Evolutionary conservation across 768 basidiomycete species (phyloP), one percentile per base, ranked within the genome.

Genomic region (Hypholoma sublateritium): DNA sequence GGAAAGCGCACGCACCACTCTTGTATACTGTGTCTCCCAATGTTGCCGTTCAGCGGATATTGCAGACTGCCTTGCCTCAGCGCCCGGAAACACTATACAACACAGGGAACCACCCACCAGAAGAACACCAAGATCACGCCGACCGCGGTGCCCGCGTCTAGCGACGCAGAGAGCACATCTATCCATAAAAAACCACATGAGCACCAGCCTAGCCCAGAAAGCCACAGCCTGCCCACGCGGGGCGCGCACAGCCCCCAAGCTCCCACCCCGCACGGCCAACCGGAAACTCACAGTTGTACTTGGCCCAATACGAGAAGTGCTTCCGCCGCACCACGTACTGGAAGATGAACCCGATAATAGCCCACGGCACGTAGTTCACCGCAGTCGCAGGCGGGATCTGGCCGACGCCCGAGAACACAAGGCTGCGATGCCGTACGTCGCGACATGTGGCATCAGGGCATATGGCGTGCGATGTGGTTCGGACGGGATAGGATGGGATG

Each of bases 281-380:
- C n/a, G n/a, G n/a, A 8, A 3, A 66, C 76, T 61, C 59, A 88
- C 88, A 89, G 61, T 89, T 89, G 70, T 89, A 89, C 69, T 90
- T 89, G 17, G 87, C 81, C 88, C 87, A 89, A 73, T 83, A 89
- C 5, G 80, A 72, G 66, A 90, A 90, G 65, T 85, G 75, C 59
- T 80, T 80, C 69, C 85, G 74, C 59, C 89, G 78, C 36, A 88
- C 77, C n/a, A 86, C 62, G 64, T 78, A 88, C 62, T 90, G 91
- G 73, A 94, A 93, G 24, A 91, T 71, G 67, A 92, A 93, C 16
- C 86, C 85, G 25, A 87, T 76, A 50, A 85, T 73, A 67, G 87
- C 82, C 88, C 88, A 93, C 2, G 88, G 86, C 2, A 93, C 79
- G 65, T 88, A 95, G 69, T 96, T 95, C 63, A 93, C 79, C 3